phyloP scores from a whole-genome alignment of 306 rosid genomes.

The Dryas octopetala region DNA sequence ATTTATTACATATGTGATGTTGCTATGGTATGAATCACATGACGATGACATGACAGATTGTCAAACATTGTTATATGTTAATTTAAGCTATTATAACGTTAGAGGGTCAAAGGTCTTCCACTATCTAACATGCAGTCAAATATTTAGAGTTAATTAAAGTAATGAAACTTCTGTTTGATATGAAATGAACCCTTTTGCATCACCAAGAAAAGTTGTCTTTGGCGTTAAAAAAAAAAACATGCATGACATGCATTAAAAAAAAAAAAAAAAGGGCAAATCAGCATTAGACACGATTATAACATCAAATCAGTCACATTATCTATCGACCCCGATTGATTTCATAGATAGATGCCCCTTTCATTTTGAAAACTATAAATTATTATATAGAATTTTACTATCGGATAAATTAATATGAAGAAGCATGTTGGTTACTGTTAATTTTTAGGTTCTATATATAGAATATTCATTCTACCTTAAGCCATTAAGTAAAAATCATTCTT shows the following conservation, averaged over 20 bases:
- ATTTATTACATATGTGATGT: background rate
- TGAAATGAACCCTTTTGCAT: background rate
- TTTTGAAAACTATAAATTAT: background rate
- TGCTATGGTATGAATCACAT: background rate
- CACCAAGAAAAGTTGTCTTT: background rate
- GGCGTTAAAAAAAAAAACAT: background rate
- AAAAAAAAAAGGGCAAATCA: background rate
- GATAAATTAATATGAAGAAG: no score
- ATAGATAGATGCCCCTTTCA: background rate
- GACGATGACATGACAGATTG: background rate
- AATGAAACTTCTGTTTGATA: background rate
- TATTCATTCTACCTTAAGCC: no score
- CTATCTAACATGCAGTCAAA: background rate
- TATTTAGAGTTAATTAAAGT: background rate
- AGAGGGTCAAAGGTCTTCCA: background rate
- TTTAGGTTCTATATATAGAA: no score
- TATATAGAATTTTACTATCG: background rate
- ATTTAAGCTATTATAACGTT: background rate
- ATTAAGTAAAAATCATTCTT: no score
- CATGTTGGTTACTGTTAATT: no score
- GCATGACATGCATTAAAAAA: background rate
- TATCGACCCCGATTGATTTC: background rate
- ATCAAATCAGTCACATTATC: slow-evolving; percentile 7
- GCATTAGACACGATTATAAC: background rate
- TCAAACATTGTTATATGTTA: background rate